A percentile compares a stretch with the other conserved stretches of the same genome.
Evolutionary conservation across 2,329 filamentous ascomycete species (phyloP).

Genomic region (Trichoderma sp.): DNA sequence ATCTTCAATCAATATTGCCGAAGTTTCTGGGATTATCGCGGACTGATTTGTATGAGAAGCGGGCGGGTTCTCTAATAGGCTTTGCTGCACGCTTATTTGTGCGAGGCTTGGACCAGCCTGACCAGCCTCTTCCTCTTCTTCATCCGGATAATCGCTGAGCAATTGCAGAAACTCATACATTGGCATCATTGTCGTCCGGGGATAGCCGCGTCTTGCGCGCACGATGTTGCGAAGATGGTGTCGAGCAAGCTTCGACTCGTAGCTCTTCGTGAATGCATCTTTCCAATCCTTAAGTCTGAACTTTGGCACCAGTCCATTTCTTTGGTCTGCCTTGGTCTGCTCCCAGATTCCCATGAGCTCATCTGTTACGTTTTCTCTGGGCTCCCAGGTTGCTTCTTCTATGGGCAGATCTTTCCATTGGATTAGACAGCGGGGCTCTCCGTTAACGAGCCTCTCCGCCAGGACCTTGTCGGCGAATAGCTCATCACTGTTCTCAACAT

Average conservation of each 20-base stretch:
- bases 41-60: background rate
- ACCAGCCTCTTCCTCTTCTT: background rate
- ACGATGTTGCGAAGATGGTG: conserved; percentile 46
- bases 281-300: conserved; percentile 42
- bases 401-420: conserved; percentile 39
- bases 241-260: conserved; percentile 34
- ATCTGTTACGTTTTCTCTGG: conserved; percentile 41
- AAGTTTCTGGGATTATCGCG: background rate
- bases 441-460: conserved; percentile 40
- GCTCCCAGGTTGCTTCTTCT: conserved; percentile 50
- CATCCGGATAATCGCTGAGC: background rate
- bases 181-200: conserved; percentile 25
- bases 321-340: conserved; percentile 36
- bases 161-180: background rate
- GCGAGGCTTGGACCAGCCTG: background rate
- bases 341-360: conserved; percentile 45
- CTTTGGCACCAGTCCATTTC: conserved; percentile 31
- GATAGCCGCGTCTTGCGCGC: conserved; percentile 40
- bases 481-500: conserved; percentile 37
- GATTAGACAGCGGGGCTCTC: conserved; percentile 34
- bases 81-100: background rate
- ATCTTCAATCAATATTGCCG: background rate
- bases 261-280: conserved; percentile 31
- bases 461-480: conserved; percentile 54
- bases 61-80: background rate